Conservation (phyloP, 805 yeast genomes). For the Starmerella scarabaei region DNA sequence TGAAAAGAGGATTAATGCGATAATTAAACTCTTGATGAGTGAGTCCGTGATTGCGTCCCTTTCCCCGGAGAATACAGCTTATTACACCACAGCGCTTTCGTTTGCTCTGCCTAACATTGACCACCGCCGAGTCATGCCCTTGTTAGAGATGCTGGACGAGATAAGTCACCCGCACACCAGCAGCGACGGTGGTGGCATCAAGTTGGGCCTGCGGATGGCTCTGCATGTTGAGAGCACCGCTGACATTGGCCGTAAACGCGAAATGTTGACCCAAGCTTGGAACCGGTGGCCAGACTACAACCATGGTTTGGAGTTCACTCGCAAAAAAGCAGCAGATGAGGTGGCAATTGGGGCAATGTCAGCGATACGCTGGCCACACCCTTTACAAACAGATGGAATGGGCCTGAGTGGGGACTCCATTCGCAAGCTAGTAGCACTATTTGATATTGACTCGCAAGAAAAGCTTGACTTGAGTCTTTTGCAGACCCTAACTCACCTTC, state of each 20-base stretch:
- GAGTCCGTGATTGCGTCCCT: conserved; percentile 22
- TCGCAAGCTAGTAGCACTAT: background rate
- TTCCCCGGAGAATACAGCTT: conserved; percentile 56
- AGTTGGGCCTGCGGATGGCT: conserved; percentile 7
- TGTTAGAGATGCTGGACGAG: background rate
- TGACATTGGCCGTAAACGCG: conserved; percentile 4
- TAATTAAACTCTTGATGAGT: background rate
- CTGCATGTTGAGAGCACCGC: conserved; percentile 10
- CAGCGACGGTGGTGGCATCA: conserved; percentile 12
- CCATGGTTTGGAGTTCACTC: conserved; percentile 11
- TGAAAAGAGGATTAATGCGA: background rate
- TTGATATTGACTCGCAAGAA: conserved; percentile 1
- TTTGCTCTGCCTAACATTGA: conserved; percentile 52
- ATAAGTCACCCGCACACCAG: conserved; percentile 5
- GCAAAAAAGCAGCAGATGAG: conserved; percentile 12
- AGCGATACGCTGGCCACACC: background rate
- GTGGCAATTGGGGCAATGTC: conserved; percentile 2
- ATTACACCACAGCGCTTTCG: conserved; percentile 69
- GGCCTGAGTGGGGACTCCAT: background rate
- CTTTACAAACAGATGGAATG: background rate
- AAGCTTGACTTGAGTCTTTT: conserved; percentile 13
- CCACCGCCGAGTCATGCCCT: conserved; percentile 39
- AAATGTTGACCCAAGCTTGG: background rate
- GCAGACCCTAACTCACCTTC: conserved; percentile 29
- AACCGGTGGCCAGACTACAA: conserved; percentile 11